Conservation (phyloP, 805 yeast genomes). For the Groenewaldozyma salmanticensis region DNA sequence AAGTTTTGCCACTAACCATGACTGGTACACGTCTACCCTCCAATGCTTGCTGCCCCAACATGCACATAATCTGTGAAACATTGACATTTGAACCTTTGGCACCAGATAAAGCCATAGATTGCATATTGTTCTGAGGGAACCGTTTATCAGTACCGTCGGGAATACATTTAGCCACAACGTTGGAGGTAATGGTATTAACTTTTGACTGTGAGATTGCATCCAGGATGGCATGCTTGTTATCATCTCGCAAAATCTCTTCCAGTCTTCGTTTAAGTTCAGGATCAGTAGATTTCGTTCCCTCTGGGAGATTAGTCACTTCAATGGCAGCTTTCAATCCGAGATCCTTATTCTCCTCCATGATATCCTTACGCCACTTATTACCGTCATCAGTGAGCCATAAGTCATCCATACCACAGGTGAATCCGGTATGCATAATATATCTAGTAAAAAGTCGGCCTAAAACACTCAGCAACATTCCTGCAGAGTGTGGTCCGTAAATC, state of each 20-base stretch:
- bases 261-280: slow-evolving; percentile 76
- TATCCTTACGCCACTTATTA: slow-evolving; percentile 77
- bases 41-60: slow-evolving; percentile 96
- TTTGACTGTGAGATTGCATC: slow-evolving; percentile 94
- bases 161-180: slow-evolving; percentile 87
- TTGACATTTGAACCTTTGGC: slow-evolving; percentile 98
- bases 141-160: slow-evolving; percentile 94
- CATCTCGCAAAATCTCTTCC: slow-evolving; percentile 93
- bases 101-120: slow-evolving; percentile 97
- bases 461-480: slow-evolving; percentile 85
- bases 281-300: slow-evolving; percentile 40
- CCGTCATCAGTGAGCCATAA: slow-evolving; percentile 86
- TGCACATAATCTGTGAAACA: slow-evolving; percentile 98
- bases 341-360: slow-evolving; percentile 65
- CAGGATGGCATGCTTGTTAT: slow-evolving; percentile 78
- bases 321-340: slow-evolving; percentile 88
- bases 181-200: slow-evolving; percentile 87
- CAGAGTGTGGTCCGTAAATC: slow-evolving; percentile 83
- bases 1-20: slow-evolving; percentile 95
- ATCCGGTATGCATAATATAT: slow-evolving; percentile 83
- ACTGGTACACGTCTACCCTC: slow-evolving; percentile 99
- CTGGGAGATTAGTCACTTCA: slow-evolving; percentile 80
- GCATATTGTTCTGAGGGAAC: slow-evolving; percentile 96
- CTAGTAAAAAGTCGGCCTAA: slow-evolving; percentile 91
- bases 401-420: slow-evolving; percentile 99